These are phyloP conservation scores for Asterophora parasitica DNA, from an alignment of 768 basidiomycete species.

Conservation along the genomic window DNA sequence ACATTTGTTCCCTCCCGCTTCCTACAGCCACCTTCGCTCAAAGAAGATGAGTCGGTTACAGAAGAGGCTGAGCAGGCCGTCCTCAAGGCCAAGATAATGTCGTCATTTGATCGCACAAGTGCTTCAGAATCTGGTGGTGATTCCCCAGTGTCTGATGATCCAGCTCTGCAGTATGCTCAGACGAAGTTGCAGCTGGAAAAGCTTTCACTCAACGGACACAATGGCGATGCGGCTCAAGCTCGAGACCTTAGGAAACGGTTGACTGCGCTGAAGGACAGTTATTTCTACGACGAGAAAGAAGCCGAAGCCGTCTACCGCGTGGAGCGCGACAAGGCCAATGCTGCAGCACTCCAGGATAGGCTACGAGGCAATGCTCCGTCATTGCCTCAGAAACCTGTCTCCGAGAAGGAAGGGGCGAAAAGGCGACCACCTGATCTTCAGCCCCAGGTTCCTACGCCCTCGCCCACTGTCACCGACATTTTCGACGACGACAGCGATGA, in stretches of 20 bases:
- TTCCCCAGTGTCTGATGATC: conserved; percentile 44
- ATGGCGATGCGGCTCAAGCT: conserved; percentile 22
- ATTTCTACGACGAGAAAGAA: conserved; percentile 67
- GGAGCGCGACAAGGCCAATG: conserved; percentile 49
- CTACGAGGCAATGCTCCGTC: conserved; percentile 23
- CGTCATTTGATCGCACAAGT: conserved; percentile 15
- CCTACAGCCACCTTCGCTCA: conserved; percentile 3
- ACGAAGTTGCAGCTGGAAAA: conserved; percentile 54
- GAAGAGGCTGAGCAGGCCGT: conserved; percentile 9
- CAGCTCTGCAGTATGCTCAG: conserved; percentile 57
- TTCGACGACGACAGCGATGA: conserved; percentile 52
- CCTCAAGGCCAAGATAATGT: conserved; percentile 18
- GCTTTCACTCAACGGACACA: conserved; percentile 29
- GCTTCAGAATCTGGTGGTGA: conserved; percentile 25
- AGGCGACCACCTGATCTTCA: conserved; percentile 18
- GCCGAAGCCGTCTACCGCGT: conserved; percentile 53
- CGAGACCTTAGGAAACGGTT: conserved; percentile 43
- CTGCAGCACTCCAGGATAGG: conserved; percentile 37
- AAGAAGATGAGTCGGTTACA: conserved; percentile 9
- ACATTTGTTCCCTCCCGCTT: conserved; percentile 31
- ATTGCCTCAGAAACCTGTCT: background rate
- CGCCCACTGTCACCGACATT: conserved; percentile 29
- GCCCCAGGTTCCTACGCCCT: conserved; percentile 10
- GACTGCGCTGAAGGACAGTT: conserved; percentile 45
- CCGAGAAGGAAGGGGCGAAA: conserved; percentile 1